phyloP scores from a whole-genome alignment of 192 early-diverging fungal species.

The Coemansia sp. region DNA sequence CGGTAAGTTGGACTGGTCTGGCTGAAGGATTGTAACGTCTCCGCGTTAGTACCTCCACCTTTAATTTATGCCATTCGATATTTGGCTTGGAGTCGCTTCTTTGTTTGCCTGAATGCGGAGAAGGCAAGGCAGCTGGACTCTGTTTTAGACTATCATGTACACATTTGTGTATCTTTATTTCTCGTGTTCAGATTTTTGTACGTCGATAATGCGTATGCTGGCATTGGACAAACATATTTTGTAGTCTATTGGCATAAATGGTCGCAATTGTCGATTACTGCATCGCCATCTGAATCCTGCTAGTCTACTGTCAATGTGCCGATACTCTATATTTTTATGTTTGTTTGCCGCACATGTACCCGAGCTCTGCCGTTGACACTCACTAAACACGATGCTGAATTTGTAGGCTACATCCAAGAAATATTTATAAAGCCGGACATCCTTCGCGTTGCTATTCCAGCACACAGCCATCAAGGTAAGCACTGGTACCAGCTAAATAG shows the following conservation, averaged over 20 bases:
- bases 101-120: constrained; percentile 1
- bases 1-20: constrained; percentile 27
- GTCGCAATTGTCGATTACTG: constrained; percentile 1
- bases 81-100: neutral
- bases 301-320: neutral
- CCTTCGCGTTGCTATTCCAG: constrained; percentile 21
- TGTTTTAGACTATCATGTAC: neutral
- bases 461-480: constrained; percentile 29
- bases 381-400: neutral
- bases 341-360: constrained; percentile 4
- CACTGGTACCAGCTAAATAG: neutral
- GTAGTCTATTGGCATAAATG: neutral
- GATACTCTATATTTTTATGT: constrained; percentile 2
- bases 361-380: neutral
- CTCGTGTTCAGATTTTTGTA: neutral
- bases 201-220: neutral
- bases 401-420: constrained; percentile 39
- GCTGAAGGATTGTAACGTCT: neutral
- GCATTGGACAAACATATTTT: neutral
- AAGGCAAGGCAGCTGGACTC: neutral
- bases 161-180: neutral
- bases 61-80: neutral
- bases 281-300: neutral
- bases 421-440: constrained; percentile 43
- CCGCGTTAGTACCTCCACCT: constrained; percentile 1